A percentile compares a stretch with the other conserved stretches of the same genome.
phyloP scores from a whole-genome alignment of 192 early-diverging fungal species.

The Coemansia guatemalensis region DNA sequence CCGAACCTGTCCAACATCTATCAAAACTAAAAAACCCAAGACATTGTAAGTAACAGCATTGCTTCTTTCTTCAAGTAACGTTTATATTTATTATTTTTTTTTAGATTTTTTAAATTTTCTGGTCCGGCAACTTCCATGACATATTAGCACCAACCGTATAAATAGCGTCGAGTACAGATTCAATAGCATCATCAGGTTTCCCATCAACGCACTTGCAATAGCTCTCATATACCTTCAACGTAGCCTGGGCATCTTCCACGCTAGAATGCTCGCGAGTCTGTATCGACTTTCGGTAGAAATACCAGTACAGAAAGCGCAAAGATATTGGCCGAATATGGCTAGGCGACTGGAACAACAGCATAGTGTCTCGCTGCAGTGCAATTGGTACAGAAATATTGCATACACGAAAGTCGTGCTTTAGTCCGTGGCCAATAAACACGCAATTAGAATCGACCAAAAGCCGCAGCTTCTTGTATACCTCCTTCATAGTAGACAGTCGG shows the following conservation, averaged over 20 bases:
- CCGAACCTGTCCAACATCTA: too few relatives aligned
- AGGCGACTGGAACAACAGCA: constrained; percentile 77
- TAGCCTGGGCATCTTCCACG: constrained; percentile 89
- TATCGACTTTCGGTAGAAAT: constrained; percentile 76
- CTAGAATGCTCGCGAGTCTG: constrained; percentile 90
- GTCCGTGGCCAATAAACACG: constrained; percentile 91
- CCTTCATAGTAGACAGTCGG: constrained; percentile 86
- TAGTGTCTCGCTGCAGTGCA: constrained; percentile 88
- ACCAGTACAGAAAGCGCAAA: constrained; percentile 90
- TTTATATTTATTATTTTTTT: not conserved
- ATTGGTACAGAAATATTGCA: constrained; percentile 89
- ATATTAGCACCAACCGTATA: constrained; percentile 57
- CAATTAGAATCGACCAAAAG: constrained; percentile 88
- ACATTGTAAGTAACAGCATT: too few relatives aligned
- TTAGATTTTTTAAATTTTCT: not conserved
- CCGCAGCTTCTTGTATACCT: constrained; percentile 90
- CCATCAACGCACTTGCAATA: constrained; percentile 66
- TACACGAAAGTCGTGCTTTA: constrained; percentile 94
- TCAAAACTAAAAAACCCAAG: too few relatives aligned
- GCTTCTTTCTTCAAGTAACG: not conserved
- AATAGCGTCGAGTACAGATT: constrained; percentile 60
- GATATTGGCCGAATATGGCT: constrained; percentile 60
- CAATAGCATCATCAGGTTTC: constrained; percentile 60
- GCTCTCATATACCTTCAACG: constrained; percentile 80
- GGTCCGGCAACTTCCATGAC: constrained; percentile 42